Base-by-base conservation (phyloP, 768 basidiomycete genomes). In the Collybia nuda region DNA sequence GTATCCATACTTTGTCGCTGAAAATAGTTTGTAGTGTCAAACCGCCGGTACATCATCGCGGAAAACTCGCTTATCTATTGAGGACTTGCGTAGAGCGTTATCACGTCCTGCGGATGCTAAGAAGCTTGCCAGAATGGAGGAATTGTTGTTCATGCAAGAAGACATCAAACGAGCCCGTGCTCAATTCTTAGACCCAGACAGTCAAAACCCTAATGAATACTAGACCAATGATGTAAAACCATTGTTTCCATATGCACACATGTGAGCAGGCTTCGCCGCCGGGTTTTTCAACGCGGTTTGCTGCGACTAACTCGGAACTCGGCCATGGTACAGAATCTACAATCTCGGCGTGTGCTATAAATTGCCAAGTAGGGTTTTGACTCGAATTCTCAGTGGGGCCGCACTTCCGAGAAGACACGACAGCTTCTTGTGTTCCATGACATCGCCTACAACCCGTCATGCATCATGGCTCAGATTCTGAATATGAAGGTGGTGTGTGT, bases 61-160 rank as follows among this genome's bases (percentile, higher is more conserved):
- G 53, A 90, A 86, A 68, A 69, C 81, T 6, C 81, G 90, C n/a
- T 62, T 93, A 40, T 87, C 90, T 2, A 84, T 94, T 50, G 93
- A 96, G 61, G 93, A 95, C 62, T 72, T 96, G 43, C 79, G 90
- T 21, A 81, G 86, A 51, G 88, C 82, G 6, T 71, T 96, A 19
- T 90, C 90, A 22, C 76, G 85, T 43, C 86, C 89, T 2, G 88
- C 89, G n/a, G 93, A 95, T 61, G 86, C 89, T 26, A 93, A 93
- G 69, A 95, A 95, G 65, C 79, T 95, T 19, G 92, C 93, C 15
- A 78, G 93, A 49, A 86, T 95, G 84, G 93, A 96, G 65, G 93
- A 96, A 63, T 69, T 96, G 29, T 63, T 95, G 28, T 93, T 92
- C 73, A 92, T 93, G 88, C 90, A 93, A 64, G 91, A 93, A 63